Conservation (phyloP, 495 filamentous ascomycete genomes). For the Letharia columbiana region DNA sequence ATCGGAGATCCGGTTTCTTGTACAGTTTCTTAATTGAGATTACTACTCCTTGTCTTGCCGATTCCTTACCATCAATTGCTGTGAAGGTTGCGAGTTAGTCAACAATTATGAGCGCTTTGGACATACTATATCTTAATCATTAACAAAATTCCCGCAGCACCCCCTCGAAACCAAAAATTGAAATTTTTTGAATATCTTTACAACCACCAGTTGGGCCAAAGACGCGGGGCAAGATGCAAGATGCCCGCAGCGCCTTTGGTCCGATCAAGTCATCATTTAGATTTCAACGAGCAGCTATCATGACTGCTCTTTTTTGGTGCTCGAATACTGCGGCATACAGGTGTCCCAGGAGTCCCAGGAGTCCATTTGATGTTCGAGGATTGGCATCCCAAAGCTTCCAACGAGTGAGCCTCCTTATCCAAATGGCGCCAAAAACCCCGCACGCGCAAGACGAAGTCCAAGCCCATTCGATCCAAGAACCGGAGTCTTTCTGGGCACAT, state of each 20-base stretch:
- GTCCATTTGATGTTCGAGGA: neutral
- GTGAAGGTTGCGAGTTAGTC: neutral
- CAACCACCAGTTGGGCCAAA: no score
- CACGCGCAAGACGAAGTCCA: slow-evolving; percentile 39
- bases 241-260: slow-evolving; percentile 2
- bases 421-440: slow-evolving; percentile 29
- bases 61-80: neutral
- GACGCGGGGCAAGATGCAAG: slow-evolving; percentile 2
- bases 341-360: neutral
- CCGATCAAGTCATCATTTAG: neutral
- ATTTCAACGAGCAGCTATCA: neutral
- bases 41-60: neutral
- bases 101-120: neutral
- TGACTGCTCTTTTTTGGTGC: neutral
- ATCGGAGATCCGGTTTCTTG: neutral
- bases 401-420: slow-evolving; percentile 6
- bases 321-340: neutral
- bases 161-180: no score
- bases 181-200: no score
- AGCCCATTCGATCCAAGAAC: slow-evolving; percentile 38
- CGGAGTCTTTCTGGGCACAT: slow-evolving; percentile 66
- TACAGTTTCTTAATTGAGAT: neutral
- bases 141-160: no score
- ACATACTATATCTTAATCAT: no score
- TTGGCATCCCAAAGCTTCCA: neutral